Conservation (phyloP, 2,329 filamentous ascomycete species). For the Paracamarosporium sp. region DNA sequence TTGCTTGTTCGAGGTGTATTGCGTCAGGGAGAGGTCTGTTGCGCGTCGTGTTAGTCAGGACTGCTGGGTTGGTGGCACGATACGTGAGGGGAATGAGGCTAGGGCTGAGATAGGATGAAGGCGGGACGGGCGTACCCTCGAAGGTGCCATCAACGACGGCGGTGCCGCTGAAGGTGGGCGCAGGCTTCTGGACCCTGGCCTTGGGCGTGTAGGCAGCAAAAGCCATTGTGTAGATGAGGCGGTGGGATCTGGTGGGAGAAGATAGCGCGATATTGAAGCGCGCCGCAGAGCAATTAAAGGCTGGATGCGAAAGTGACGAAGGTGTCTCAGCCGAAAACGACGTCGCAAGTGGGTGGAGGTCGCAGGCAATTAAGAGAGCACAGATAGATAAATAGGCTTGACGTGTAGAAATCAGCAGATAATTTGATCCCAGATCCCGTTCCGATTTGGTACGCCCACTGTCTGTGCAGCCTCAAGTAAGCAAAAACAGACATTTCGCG, state of each 20-base stretch:
- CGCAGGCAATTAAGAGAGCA: slow-evolving; percentile 11
- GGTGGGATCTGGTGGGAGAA: slow-evolving; percentile 9
- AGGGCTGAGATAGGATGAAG: not conserved
- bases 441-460: not conserved
- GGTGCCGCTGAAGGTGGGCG: slow-evolving; percentile 46
- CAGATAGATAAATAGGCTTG: not conserved
- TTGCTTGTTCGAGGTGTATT: slow-evolving; percentile 53
- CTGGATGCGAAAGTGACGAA: not conserved
- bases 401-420: slow-evolving; percentile 4
- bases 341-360: not conserved
- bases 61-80: not conserved
- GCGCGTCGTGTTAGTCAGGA: slow-evolving; percentile 7
- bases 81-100: not conserved
- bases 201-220: slow-evolving; percentile 45
- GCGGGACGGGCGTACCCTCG: slow-evolving; percentile 40
- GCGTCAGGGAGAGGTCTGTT: slow-evolving; percentile 45
- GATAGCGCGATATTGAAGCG: slow-evolving; percentile 14
- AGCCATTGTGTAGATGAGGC: slow-evolving; percentile 31
- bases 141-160: slow-evolving; percentile 50
- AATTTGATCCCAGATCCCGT: not conserved
- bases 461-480: slow-evolving; percentile 2
- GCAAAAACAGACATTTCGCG: not conserved
- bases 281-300: not conserved
- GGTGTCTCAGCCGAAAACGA: slow-evolving; percentile 5
- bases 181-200: slow-evolving; percentile 49